Evolutionary conservation across 1,139 yeast genomes (phyloP), one percentile per base, ranked within the genome.

Genomic region (Pichia sp.): DNA sequence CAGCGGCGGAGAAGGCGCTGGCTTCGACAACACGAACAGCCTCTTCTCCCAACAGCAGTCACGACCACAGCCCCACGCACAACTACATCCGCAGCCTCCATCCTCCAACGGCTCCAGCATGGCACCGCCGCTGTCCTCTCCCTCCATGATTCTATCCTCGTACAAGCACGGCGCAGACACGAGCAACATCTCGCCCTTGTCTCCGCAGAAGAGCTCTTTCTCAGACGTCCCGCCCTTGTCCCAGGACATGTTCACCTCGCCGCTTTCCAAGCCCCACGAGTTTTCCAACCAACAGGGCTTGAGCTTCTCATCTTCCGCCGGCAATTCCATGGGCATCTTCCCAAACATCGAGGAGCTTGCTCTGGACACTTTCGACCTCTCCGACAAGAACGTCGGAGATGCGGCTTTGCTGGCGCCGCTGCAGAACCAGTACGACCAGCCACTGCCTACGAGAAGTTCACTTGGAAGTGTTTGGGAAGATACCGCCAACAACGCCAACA

Each of bases 311-410:
- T 11, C n/a, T 15, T 6, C n/a, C 8, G n/a, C 32, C 38, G 32
- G 51, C 16, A 54, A 36, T 29, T 23, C 53, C 11, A 36, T 41
- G 10, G 57, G 49, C 7, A 31, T 53, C 8, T 36, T 49, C 2
- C 40, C 52, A 7, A 50, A 53, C 44, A 45, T 53, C 31, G 53
- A 53, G 31, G 57, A 48, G 31, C 11, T 48, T 8, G 38, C 45
- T 8, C 29, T 49, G 5, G 48, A 53, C 26, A 32, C 46, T 42
- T 11, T 11, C 16, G 13, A 46, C 8, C 19, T n/a, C 38, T 23
- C 19, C 16, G 31, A 47, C 13, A 30, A 13, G 19, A 47, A 47
- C 15, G 30, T 13, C 6, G 43, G 41, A 6, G 41, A 36, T 15
- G 16, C n/a, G 16, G 41, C 16, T 36, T 15, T 36, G n/a, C n/a